Evolutionary conservation across 1,139 yeast species (phyloP).

Genomic region (Tardiomyces digboiensis): DNA sequence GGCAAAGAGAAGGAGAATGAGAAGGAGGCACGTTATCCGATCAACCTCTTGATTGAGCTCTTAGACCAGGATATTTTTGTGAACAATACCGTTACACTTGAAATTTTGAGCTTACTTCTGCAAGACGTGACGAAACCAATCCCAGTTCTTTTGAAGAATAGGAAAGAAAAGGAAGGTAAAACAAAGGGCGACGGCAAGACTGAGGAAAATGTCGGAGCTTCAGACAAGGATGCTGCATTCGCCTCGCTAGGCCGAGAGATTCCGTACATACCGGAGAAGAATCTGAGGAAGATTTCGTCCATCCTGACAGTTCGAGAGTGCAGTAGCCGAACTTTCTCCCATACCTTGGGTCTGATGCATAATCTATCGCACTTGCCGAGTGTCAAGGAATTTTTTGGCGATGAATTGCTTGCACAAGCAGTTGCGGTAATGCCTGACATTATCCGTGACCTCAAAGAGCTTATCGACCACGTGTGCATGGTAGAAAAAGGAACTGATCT

Average conservation of each 20-base stretch:
- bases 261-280: slow-evolving; percentile 58
- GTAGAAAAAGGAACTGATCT: slow-evolving; percentile 35
- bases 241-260: slow-evolving; percentile 25
- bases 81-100: slow-evolving; percentile 70
- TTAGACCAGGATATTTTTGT: slow-evolving; percentile 55
- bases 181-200: slow-evolving; percentile 2
- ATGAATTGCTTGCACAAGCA: slow-evolving; percentile 62
- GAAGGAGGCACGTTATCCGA: slow-evolving; percentile 52
- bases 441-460: slow-evolving; percentile 43
- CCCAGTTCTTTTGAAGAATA: slow-evolving; percentile 23
- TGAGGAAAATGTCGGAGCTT: not conserved
- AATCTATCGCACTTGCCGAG: slow-evolving; percentile 55
- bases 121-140: slow-evolving; percentile 74
- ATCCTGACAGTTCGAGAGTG: slow-evolving; percentile 81
- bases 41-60: slow-evolving; percentile 55
- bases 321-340: slow-evolving; percentile 76
- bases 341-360: slow-evolving; percentile 77
- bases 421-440: slow-evolving; percentile 48
- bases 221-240: not conserved
- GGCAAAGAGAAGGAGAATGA: slow-evolving; percentile 30
- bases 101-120: slow-evolving; percentile 61
- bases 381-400: slow-evolving; percentile 57
- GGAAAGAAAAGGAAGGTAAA: slow-evolving; percentile 6
- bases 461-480: slow-evolving; percentile 38
- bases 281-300: slow-evolving; percentile 53